A percentile compares a stretch with the other conserved stretches of the same genome.
phyloP scores from a whole-genome alignment of 306 rosid species.

The Gastrolobium bilobum region DNA sequence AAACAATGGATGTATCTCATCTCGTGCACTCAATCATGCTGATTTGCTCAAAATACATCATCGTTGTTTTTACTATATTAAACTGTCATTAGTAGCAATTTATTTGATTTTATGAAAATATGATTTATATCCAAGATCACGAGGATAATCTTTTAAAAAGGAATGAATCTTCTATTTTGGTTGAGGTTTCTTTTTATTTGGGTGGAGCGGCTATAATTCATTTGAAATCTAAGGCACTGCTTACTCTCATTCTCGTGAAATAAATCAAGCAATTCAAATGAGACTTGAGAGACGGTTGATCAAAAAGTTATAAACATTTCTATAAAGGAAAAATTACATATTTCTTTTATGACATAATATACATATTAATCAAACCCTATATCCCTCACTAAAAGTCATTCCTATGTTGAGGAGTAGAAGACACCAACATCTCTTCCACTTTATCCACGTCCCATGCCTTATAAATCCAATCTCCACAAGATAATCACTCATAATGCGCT shows the following conservation, averaged over 20 bases:
- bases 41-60: too few species aligned
- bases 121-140: not conserved
- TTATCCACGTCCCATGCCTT: slow-evolving; percentile 47
- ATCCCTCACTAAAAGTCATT: slow-evolving; percentile 54
- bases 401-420: slow-evolving; percentile 51
- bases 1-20: too few species aligned
- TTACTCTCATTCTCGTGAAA: slow-evolving; percentile 4
- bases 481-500: slow-evolving; percentile 46
- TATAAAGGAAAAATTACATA: slow-evolving; percentile 8
- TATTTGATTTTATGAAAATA: too few species aligned
- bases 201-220: not conserved
- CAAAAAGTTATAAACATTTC: slow-evolving; percentile 42
- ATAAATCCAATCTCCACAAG: slow-evolving; percentile 49
- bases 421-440: slow-evolving; percentile 55
- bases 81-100: too few species aligned
- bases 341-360: slow-evolving; percentile 55
- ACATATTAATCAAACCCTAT: slow-evolving; percentile 54
- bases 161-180: not conserved
- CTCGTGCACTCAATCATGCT: too few species aligned
- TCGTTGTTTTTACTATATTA: too few species aligned
- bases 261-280: not conserved
- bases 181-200: not conserved
- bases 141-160: too few species aligned
- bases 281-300: slow-evolving; percentile 3
- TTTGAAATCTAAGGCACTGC: not conserved